Conservation (phyloP, 2,329 filamentous ascomycete genomes). For the Fusarium sp. region DNA sequence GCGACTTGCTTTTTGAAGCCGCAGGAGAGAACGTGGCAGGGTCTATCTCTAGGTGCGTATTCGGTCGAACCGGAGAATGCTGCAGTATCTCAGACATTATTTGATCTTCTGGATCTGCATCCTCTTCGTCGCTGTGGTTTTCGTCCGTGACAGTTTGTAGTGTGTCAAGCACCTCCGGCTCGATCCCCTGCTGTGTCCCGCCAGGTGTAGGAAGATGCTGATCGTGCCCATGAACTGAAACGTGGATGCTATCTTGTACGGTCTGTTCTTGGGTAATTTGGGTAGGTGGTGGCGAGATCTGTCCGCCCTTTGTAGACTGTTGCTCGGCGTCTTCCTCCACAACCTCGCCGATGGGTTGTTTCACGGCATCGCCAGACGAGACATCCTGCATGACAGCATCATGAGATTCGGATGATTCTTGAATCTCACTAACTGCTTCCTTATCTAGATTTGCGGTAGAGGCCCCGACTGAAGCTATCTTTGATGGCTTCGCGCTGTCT, state of each 20-base stretch:
- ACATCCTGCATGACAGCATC: conserved; percentile 35
- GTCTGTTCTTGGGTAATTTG: conserved; percentile 28
- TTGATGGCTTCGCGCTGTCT: conserved; percentile 16
- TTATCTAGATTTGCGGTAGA: neutral
- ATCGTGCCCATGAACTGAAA: conserved; percentile 17
- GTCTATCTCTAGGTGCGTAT: conserved; percentile 15
- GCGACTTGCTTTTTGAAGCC: conserved; percentile 22
- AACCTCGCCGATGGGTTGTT: conserved; percentile 5
- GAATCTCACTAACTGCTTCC: conserved; percentile 3
- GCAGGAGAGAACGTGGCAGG: conserved; percentile 21
- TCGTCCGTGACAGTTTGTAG: conserved; percentile 12
- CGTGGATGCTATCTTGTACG: conserved; percentile 12
- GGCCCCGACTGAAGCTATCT: conserved; percentile 4
- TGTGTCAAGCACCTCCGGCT: conserved; percentile 33
- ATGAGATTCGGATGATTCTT: conserved; percentile 14
- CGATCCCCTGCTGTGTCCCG: conserved; percentile 37
- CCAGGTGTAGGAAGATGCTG: conserved; percentile 39
- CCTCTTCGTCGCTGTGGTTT: conserved; percentile 33
- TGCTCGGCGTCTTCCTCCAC: conserved; percentile 10
- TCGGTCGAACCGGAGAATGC: conserved; percentile 37
- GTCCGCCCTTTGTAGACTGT: conserved; percentile 26
- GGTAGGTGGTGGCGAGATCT: conserved; percentile 42
- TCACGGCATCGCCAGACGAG: conserved; percentile 9
- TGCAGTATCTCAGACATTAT: conserved; percentile 48
- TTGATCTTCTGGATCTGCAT: conserved; percentile 45